Evolutionary conservation across 2,329 filamentous ascomycete species (phyloP).

Genomic region (Blumeria graminis): DNA sequence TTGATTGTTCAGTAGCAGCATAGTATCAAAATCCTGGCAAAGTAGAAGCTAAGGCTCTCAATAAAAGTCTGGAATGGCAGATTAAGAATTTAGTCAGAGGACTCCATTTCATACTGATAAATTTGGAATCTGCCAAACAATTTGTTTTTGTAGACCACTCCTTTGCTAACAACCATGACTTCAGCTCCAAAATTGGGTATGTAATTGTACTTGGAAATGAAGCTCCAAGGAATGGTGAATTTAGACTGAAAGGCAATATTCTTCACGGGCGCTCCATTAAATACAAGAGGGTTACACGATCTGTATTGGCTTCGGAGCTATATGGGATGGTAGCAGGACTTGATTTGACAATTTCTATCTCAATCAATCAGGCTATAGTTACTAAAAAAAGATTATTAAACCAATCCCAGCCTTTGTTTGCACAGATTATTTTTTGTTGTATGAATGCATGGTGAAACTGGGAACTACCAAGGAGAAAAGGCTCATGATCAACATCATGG

Average conservation of each 20-base stretch:
- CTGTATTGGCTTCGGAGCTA: conserved; percentile 4
- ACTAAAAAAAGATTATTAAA: neutral
- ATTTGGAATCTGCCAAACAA: neutral
- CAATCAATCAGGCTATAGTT: neutral
- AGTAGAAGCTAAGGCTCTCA: neutral
- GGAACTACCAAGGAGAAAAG: conserved; percentile 4
- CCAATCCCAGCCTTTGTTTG: conserved; percentile 2
- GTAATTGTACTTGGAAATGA: neutral
- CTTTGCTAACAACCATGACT: neutral
- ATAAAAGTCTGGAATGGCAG: neutral
- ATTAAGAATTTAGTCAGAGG: neutral
- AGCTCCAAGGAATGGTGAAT: neutral
- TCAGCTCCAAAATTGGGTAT: neutral
- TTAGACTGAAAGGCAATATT: too few species aligned
- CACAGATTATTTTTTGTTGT: conserved; percentile 1
- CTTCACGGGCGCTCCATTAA: neutral
- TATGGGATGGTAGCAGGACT: conserved; percentile 3
- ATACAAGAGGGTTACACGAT: conserved; percentile 3
- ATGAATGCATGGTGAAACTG: conserved; percentile 3
- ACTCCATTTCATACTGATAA: neutral
- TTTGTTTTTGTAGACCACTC: neutral
- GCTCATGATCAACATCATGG: conserved; percentile 3
- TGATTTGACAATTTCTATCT: neutral
- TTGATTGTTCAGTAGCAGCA: too few species aligned
- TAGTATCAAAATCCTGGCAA: too few species aligned